Evolutionary conservation across 2,329 filamentous ascomycete genomes (phyloP).

Genomic region (Penicillium sp.): DNA sequence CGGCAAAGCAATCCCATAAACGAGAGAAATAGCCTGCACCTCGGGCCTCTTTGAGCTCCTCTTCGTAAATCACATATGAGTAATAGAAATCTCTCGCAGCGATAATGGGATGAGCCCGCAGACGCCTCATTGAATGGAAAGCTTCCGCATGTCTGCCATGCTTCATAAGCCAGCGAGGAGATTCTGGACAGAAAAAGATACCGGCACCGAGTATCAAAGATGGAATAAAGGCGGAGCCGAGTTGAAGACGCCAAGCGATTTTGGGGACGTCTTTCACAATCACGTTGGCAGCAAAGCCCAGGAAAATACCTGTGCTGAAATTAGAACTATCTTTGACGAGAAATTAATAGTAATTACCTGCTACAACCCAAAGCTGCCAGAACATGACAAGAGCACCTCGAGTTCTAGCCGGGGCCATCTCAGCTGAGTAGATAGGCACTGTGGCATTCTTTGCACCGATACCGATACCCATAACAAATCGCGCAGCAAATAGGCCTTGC

Average conservation of each 20-base stretch:
- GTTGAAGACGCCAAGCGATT: slow-evolving; percentile 62
- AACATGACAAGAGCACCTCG: slow-evolving; percentile 57
- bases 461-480: slow-evolving; percentile 59
- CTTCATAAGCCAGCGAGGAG: slow-evolving; percentile 31
- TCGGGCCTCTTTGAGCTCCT: slow-evolving; percentile 43
- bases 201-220: slow-evolving; percentile 53
- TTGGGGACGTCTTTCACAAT: slow-evolving; percentile 57
- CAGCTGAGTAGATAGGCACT: slow-evolving; percentile 53
- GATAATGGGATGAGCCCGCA: slow-evolving; percentile 25
- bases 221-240: slow-evolving; percentile 64
- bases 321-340: not conserved
- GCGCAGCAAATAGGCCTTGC: slow-evolving; percentile 54
- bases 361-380: slow-evolving; percentile 46
- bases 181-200: slow-evolving; percentile 30
- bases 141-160: slow-evolving; percentile 14
- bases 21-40: slow-evolving; percentile 59
- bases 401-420: slow-evolving; percentile 54
- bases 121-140: slow-evolving; percentile 18
- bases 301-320: slow-evolving; percentile 53
- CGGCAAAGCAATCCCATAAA: slow-evolving; percentile 52
- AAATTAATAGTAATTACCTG: slow-evolving; percentile 3
- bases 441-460: slow-evolving; percentile 61
- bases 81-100: slow-evolving; percentile 63
- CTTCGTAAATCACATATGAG: slow-evolving; percentile 52
- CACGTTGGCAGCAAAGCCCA: slow-evolving; percentile 64